Evolutionary conservation across 352 stramenopile genomes (phyloP), one percentile per base, ranked within the genome.

Genomic region (Pythium plurisporium): DNA sequence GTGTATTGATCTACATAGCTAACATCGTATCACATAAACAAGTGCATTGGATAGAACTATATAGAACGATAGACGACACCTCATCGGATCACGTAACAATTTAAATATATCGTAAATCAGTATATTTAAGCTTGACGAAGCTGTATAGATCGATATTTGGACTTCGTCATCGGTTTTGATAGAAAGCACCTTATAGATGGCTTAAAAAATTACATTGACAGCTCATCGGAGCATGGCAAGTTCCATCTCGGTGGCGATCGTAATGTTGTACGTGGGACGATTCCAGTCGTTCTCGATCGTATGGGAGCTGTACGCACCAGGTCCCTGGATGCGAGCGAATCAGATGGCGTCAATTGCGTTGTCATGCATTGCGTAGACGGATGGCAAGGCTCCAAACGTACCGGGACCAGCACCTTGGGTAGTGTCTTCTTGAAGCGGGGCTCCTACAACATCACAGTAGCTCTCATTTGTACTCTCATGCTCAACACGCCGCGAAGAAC

Each of bases 181-280:
- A n/a, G n/a, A n/a, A n/a, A n/a, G n/a, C n/a, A n/a, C n/a, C n/a
- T n/a, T n/a, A n/a, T n/a, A n/a, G n/a, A n/a, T n/a, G n/a, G n/a
- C n/a, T n/a, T n/a, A n/a, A n/a, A n/a, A n/a, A n/a, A n/a, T n/a
- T n/a, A n/a, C n/a, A n/a, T n/a, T n/a, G n/a, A n/a, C n/a, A n/a
- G n/a, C n/a, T n/a, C 46, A 71, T 43, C 59, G 71, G 34, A 87
- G 56, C 69, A 87, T 87, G 37, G 79, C 79, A 3, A 87, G 54
- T 48, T 91, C 80, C 82, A 92, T 92, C 50, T 92, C 79, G 3
- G 82, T 92, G 20, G 82, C 82, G 58, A 92, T 92, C 14, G 79
- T 86, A 61, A 92, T 89, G 69, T 92, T 92, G 67, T 90, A 86
- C 9, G 82, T 92, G n/a, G 82, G 82, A n/a, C 79, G 78, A 55